These are phyloP conservation scores for Cnidoscolus chayamansa DNA, from an alignment of 441 rosid genomes.

Conservation along the genomic window DNA sequence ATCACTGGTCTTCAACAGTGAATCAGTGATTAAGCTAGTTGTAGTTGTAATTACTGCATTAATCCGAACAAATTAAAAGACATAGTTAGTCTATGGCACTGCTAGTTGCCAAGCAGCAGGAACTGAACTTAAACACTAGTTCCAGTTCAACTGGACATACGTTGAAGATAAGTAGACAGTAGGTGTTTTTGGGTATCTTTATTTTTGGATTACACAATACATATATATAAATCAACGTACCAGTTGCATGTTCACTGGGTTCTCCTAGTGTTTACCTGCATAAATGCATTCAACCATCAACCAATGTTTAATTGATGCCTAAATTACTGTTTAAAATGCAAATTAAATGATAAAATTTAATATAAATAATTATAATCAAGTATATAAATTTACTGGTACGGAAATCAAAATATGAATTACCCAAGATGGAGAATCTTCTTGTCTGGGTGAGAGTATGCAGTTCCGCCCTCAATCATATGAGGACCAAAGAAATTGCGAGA, in stretches of 20 bases:
- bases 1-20: slow-evolving; percentile 13
- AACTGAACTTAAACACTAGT: neutral
- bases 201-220: slow-evolving; percentile 3
- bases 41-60: neutral
- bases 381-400: neutral
- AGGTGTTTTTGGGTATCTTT: neutral
- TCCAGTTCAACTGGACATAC: slow-evolving; percentile 5
- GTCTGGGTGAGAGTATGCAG: slow-evolving; percentile 53
- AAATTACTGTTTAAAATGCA: no score
- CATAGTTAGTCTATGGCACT: neutral
- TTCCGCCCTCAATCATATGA: slow-evolving; percentile 42
- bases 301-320: neutral
- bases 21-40: slow-evolving; percentile 16
- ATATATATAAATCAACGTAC: neutral
- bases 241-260: neutral
- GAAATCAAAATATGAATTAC: slow-evolving; percentile 20
- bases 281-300: neutral
- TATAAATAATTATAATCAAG: no score
- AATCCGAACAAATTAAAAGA: neutral
- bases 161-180: neutral
- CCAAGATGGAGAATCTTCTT: slow-evolving; percentile 83
- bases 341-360: no score
- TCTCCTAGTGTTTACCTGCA: slow-evolving; percentile 17
- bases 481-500: slow-evolving; percentile 85
- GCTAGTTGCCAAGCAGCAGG: neutral